Conservation (phyloP, 1,139 yeast genomes). For the Taphrina populina region DNA sequence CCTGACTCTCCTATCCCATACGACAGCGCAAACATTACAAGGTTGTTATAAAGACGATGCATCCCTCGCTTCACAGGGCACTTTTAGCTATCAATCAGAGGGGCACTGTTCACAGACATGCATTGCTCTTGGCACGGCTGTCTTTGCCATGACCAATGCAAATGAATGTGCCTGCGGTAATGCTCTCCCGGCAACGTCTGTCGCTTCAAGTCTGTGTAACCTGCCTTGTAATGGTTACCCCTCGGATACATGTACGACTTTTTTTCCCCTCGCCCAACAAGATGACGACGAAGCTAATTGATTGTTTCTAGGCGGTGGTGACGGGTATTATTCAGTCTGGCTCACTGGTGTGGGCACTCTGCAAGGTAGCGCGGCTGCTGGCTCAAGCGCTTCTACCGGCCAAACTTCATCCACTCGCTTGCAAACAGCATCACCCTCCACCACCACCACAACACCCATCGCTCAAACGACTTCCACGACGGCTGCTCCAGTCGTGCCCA, state of each 20-base stretch:
- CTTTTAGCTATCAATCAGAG: constrained; percentile 38
- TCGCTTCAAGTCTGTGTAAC: constrained; percentile 49
- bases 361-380: constrained; percentile 21
- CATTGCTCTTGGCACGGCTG: constrained; percentile 46
- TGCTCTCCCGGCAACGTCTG: constrained; percentile 51
- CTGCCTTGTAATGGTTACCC: constrained; percentile 56
- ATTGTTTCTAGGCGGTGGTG: constrained; percentile 52
- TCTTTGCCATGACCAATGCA: constrained; percentile 62
- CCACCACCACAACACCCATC: constrained; percentile 1
- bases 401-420: constrained; percentile 33
- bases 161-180: constrained; percentile 65
- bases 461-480: constrained; percentile 34
- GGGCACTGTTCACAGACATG: constrained; percentile 37
- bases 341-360: constrained; percentile 41
- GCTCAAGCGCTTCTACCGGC: constrained; percentile 6
- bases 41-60: constrained; percentile 22
- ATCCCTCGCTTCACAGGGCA: constrained; percentile 30
- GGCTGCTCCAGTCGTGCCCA: constrained; percentile 34
- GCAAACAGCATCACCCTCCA: no score
- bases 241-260: constrained; percentile 48
- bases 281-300: neutral
- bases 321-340: constrained; percentile 41
- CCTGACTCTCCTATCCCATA: neutral
- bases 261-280: neutral
- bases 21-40: constrained; percentile 3